Percentiles rank a stretch among this genome's conserved stretches.
Conservation (phyloP, 2,329 filamentous ascomycete species). For the Chalara sp. region DNA sequence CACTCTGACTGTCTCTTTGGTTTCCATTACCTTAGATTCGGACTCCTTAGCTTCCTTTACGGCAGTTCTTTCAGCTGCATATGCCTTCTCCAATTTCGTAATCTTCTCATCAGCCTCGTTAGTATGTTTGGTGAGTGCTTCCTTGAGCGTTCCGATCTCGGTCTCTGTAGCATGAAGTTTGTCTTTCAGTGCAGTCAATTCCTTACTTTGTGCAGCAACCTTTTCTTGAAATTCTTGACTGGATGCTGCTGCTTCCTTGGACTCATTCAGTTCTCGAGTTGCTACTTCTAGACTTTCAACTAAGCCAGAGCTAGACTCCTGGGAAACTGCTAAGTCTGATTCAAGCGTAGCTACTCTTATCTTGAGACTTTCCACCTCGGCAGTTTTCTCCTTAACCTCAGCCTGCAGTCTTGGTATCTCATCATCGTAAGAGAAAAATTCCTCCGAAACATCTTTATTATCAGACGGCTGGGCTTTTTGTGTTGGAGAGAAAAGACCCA, state of each 20-base stretch:
- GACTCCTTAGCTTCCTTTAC: slow-evolving; percentile 11
- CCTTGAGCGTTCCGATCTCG: slow-evolving; percentile 16
- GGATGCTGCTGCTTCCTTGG: slow-evolving; percentile 52
- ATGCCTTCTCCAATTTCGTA: slow-evolving; percentile 12
- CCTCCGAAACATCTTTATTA: slow-evolving; percentile 43
- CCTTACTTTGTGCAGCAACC: slow-evolving; percentile 18
- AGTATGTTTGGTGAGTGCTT: slow-evolving; percentile 13
- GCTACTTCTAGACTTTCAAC: slow-evolving; percentile 30
- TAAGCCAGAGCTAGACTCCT: slow-evolving; percentile 64
- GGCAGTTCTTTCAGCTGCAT: slow-evolving; percentile 12
- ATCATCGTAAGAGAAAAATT: slow-evolving; percentile 89
- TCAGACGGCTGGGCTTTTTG: slow-evolving; percentile 33
- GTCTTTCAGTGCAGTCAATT: slow-evolving; percentile 20
- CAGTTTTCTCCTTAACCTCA: slow-evolving; percentile 62
- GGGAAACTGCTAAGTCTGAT: slow-evolving; percentile 61
- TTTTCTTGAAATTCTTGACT: slow-evolving; percentile 14
- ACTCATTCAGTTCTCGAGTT: slow-evolving; percentile 56
- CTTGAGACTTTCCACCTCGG: slow-evolving; percentile 65
- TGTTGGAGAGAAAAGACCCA: slow-evolving; percentile 41
- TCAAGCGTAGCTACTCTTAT: slow-evolving; percentile 61
- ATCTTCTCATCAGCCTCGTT: slow-evolving; percentile 15
- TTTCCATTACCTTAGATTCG: slow-evolving; percentile 12
- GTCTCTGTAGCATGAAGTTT: slow-evolving; percentile 20
- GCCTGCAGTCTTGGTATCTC: slow-evolving; percentile 78
- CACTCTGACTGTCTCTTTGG: slow-evolving; percentile 13